A percentile compares a stretch with the other conserved stretches of the same genome.
Conservation (phyloP, 2,329 filamentous ascomycete genomes). For the Fusarium floridanum region DNA sequence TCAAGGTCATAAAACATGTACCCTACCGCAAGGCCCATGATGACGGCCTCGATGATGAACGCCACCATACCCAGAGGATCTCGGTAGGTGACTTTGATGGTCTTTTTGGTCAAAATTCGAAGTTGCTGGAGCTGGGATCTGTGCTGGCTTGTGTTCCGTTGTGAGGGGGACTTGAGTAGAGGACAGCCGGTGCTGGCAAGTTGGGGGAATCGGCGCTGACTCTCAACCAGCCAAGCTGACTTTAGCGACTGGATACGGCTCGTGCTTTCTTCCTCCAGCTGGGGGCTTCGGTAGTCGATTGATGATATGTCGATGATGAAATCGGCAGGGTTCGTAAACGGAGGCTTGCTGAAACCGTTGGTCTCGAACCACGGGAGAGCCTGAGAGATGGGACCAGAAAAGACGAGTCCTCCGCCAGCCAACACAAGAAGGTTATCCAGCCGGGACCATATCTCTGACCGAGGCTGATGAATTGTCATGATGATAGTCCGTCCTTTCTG, state of each 20-base stretch:
- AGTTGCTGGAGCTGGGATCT: constrained; percentile 71
- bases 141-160: constrained; percentile 31
- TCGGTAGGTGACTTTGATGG: constrained; percentile 78
- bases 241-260: constrained; percentile 73
- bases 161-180: not conserved
- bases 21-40: constrained; percentile 78
- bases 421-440: constrained; percentile 80
- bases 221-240: constrained; percentile 63
- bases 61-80: constrained; percentile 82
- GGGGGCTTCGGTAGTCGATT: constrained; percentile 77
- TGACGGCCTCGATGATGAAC: constrained; percentile 75
- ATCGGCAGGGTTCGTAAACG: constrained; percentile 84
- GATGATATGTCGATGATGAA: constrained; percentile 81
- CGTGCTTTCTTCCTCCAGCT: constrained; percentile 71
- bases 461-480: constrained; percentile 81
- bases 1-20: constrained; percentile 79
- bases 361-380: constrained; percentile 74
- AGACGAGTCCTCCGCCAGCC: constrained; percentile 75
- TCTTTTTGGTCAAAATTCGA: constrained; percentile 75
- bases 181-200: not conserved
- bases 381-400: constrained; percentile 69
- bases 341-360: constrained; percentile 71
- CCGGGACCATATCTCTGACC: constrained; percentile 84
- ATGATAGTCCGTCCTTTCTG: constrained; percentile 78
- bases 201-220: not conserved